Conservation (phyloP, 1,284 basidiomycete species). For the Malassezia brasiliensis region DNA sequence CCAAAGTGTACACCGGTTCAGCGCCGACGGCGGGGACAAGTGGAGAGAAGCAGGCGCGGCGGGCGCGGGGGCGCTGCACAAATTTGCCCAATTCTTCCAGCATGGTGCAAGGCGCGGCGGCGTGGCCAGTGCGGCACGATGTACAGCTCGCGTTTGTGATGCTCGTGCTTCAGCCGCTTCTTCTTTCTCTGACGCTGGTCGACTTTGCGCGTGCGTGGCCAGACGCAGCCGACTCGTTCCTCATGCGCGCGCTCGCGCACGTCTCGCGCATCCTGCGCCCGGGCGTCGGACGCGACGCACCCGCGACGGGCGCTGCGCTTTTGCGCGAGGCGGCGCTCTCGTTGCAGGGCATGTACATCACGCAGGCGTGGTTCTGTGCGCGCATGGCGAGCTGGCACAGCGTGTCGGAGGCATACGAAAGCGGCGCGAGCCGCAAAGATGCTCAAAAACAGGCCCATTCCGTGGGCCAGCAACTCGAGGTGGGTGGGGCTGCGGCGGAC, state of each 20-base stretch:
- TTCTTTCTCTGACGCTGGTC: slow-evolving; percentile 7
- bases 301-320: neutral
- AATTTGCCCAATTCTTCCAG: neutral
- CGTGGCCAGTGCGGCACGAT: slow-evolving; percentile 6
- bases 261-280: slow-evolving; percentile 7
- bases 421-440: neutral
- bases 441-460: neutral
- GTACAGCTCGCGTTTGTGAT: neutral
- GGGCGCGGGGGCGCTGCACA: neutral
- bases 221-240: neutral
- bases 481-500: neutral
- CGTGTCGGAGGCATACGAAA: slow-evolving; percentile 11
- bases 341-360: slow-evolving; percentile 4
- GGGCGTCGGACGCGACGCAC: neutral
- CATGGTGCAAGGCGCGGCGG: neutral
- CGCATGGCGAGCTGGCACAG: slow-evolving; percentile 6
- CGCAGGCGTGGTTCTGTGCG: slow-evolving; percentile 13
- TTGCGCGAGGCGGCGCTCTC: slow-evolving; percentile 1
- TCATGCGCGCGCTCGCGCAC: neutral
- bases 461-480: slow-evolving; percentile 10
- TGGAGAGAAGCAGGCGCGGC: neutral
- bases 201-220: slow-evolving; percentile 7
- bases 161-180: slow-evolving; percentile 11
- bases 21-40: neutral
- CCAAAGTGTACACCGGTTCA: too few relatives aligned